Conservation (phyloP, 106 monocot genomes). For the Alisma plantagoaquatica region DNA sequence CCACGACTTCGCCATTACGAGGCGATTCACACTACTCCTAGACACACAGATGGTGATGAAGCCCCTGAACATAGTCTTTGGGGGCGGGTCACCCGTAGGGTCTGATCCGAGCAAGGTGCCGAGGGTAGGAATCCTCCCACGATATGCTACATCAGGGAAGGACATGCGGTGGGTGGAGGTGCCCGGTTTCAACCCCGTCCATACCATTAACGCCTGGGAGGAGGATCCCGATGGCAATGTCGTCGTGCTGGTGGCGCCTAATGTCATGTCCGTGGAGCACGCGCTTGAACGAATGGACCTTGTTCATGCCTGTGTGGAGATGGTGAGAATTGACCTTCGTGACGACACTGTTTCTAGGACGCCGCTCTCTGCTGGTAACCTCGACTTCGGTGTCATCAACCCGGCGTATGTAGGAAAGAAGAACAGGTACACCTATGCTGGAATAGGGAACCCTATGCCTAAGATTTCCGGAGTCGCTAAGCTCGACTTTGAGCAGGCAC, state of each 20-base stretch:
- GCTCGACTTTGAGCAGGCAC: slow-evolving; percentile 44
- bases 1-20: slow-evolving; percentile 12
- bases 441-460: slow-evolving; percentile 33
- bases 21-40: slow-evolving; percentile 1
- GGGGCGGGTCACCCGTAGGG: not conserved
- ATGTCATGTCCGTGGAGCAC: not conserved
- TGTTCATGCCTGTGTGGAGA: slow-evolving; percentile 2
- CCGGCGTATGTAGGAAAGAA: slow-evolving; percentile 32
- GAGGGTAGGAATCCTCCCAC: slow-evolving; percentile 4
- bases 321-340: slow-evolving; percentile 9
- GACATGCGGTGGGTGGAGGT: slow-evolving; percentile 12
- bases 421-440: slow-evolving; percentile 50
- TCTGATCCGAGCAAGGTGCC: not conserved
- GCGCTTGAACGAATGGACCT: not conserved
- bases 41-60: slow-evolving; percentile 5
- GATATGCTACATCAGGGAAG: not conserved
- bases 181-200: slow-evolving; percentile 8
- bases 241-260: not conserved
- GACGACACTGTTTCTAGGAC: slow-evolving; percentile 11
- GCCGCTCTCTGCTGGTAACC: slow-evolving; percentile 37
- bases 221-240: slow-evolving; percentile 2
- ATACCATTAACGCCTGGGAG: slow-evolving; percentile 10
- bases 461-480: slow-evolving; percentile 52
- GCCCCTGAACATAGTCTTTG: not conserved
- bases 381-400: slow-evolving; percentile 47